Base-by-base conservation (phyloP, 1,139 yeast species). In the Geotrichum australiense region DNA sequence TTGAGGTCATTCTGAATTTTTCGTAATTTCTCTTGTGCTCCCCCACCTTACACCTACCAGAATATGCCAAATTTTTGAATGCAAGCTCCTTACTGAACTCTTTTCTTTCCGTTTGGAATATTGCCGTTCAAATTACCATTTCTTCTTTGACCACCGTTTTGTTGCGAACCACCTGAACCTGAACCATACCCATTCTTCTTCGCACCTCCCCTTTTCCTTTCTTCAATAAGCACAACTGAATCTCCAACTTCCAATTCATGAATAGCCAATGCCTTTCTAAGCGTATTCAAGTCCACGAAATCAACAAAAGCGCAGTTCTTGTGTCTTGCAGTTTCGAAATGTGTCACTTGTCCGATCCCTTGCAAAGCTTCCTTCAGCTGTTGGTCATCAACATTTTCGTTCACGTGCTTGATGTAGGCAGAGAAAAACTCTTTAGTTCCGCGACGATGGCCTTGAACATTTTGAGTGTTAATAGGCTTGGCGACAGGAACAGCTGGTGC, bases 281-380 rank as follows among this genome's bases (percentile, higher is more conserved):
- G 52, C 20, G 62, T 52, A 10, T 51, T 52, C 12, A 56, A 60
- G 47, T 61, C 65, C 31, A 56, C 48, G 43, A 58, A 64, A 44
- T 64, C 69, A n/a, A 64, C 67, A 50, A 62, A 63, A 8, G 65
- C 67, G 37, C 66, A 57, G 46, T 56, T 53, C 44, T 57, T 57
- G 20, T 47, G 45, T 41, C 62, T 54, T 38, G 59, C 60, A 34
- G 61, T 55, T 43, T 64, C 67, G 46, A 63, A 58, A 43, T 62
- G 64, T 33, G 61, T 56, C 42, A 64, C 49, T 7, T 49, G 49
- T 31, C 69, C 69, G 37, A 62, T 57, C 28, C 50, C 47, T 29
- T 54, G 54, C 20, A 64, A 56, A 10, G 59, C 65, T 22, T 53
- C 47, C 39, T 52, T 48, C 31, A 64, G 53, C 24, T 52, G 53